Evolutionary conservation across 768 basidiomycete species (phyloP).

Genomic region (Hericium rajendrae): DNA sequence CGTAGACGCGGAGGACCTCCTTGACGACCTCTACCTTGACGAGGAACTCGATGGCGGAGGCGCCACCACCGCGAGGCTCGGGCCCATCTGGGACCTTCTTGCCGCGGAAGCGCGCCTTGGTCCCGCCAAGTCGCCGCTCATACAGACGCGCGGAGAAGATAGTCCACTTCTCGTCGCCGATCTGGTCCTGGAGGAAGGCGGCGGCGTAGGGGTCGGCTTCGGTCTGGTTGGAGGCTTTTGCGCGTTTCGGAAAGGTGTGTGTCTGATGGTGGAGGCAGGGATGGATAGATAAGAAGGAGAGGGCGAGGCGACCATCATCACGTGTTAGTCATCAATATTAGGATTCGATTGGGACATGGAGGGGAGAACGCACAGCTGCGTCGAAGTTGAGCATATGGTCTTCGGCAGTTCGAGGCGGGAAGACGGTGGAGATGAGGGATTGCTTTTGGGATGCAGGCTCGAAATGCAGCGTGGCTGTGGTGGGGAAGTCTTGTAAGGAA

Average conservation of each 20-base stretch:
- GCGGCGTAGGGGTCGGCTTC: conserved; percentile 32
- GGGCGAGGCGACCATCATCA: background rate
- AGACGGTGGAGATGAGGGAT: conserved; percentile 3
- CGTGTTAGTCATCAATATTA: background rate
- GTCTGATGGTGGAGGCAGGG: conserved; percentile 8
- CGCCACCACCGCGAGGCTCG: conserved; percentile 21
- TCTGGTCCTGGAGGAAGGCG: conserved; percentile 34
- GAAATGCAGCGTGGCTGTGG: conserved; percentile 4
- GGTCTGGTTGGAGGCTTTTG: conserved; percentile 10
- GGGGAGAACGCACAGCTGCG: background rate
- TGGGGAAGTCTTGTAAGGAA: conserved; percentile 12
- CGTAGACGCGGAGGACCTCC: conserved; percentile 36
- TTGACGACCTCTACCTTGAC: conserved; percentile 45
- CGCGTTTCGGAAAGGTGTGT: conserved; percentile 14
- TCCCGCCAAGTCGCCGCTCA: conserved; percentile 32
- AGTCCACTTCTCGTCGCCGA: conserved; percentile 34
- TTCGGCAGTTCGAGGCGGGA: background rate
- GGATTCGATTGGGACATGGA: background rate
- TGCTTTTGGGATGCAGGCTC: conserved; percentile 13
- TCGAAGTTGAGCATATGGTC: background rate
- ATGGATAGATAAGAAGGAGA: background rate
- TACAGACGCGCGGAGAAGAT: conserved; percentile 39
- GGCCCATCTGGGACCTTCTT: conserved; percentile 6
- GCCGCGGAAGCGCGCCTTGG: conserved; percentile 27
- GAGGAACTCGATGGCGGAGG: conserved; percentile 40